Conservation (phyloP, 345 rosid species). For the Euclidium syriacum region DNA sequence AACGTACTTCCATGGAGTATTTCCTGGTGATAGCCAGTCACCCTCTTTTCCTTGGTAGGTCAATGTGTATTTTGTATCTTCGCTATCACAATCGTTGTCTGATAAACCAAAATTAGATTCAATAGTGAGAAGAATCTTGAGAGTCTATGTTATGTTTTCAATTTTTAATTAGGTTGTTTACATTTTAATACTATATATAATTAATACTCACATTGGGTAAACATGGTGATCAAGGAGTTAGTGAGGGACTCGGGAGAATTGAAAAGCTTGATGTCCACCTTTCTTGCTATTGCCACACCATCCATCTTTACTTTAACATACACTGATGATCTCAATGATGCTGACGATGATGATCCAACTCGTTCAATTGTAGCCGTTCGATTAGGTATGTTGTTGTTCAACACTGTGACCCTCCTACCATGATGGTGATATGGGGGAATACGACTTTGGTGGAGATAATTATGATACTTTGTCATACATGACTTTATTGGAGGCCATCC, state of each 20-base stretch:
- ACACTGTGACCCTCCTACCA: constrained; percentile 20
- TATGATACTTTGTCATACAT: constrained; percentile 48
- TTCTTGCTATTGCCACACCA: constrained; percentile 60
- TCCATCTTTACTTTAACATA: constrained; percentile 79
- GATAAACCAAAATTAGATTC: neutral
- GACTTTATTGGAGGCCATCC: constrained; percentile 85
- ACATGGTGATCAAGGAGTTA: constrained; percentile 46
- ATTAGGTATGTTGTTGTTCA: constrained; percentile 9
- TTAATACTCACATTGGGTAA: constrained; percentile 37
- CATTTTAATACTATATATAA: neutral
- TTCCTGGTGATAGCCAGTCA: constrained; percentile 50
- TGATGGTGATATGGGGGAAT: constrained; percentile 25
- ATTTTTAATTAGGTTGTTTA: neutral
- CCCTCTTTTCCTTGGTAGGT: constrained; percentile 61
- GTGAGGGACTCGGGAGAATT: constrained; percentile 43
- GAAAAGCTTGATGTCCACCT: constrained; percentile 46
- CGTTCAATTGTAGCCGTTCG: constrained; percentile 3
- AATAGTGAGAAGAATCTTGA: neutral
- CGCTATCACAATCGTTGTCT: constrained; percentile 21
- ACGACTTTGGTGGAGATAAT: constrained; percentile 22
- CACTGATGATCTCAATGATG: constrained; percentile 27
- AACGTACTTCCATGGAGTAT: constrained; percentile 71
- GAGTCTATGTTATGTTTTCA: neutral
- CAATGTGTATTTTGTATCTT: constrained; percentile 30
- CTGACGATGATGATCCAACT: neutral